Evolutionary conservation across 2,329 filamentous ascomycete genomes (phyloP).

Genomic region (Beauveria scarabaeidicola): DNA sequence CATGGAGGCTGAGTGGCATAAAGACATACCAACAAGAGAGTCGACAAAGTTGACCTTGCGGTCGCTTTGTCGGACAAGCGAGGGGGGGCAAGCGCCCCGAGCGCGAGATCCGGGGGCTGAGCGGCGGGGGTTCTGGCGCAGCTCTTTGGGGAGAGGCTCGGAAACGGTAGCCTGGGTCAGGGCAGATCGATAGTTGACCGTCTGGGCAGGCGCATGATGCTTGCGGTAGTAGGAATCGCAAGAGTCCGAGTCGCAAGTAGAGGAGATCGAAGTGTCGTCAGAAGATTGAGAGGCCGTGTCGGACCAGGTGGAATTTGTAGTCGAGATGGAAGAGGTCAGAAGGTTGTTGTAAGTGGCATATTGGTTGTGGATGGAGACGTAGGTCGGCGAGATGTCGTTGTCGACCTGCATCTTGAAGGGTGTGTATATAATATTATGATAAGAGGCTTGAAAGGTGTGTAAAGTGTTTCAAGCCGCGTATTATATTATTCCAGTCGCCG

Average conservation of each 20-base stretch:
- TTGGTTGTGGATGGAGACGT: conserved; percentile 35
- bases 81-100: conserved; percentile 57
- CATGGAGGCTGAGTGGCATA: conserved; percentile 16
- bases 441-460: conserved; percentile 19
- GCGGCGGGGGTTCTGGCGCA: conserved; percentile 56
- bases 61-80: conserved; percentile 77
- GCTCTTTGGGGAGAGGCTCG: conserved; percentile 47
- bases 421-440: conserved; percentile 20
- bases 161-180: conserved; percentile 21
- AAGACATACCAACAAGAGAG: conserved; percentile 87
- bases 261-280: conserved; percentile 57
- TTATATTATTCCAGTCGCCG: conserved; percentile 45
- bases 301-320: conserved; percentile 71
- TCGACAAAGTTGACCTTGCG: conserved; percentile 94
- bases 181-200: conserved; percentile 18
- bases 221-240: conserved; percentile 35
- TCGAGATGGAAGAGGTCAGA: conserved; percentile 67
- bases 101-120: conserved; percentile 45
- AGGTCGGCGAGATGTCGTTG: conserved; percentile 44
- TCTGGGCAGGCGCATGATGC: conserved; percentile 18
- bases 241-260: conserved; percentile 47
- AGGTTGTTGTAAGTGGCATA: conserved; percentile 60
- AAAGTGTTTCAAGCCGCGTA: conserved; percentile 22
- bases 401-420: conserved; percentile 50
- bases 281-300: conserved; percentile 61